Conservation (phyloP, 371 early-diverging fungal genomes). For the Syncephalastrum contaminatum region DNA sequence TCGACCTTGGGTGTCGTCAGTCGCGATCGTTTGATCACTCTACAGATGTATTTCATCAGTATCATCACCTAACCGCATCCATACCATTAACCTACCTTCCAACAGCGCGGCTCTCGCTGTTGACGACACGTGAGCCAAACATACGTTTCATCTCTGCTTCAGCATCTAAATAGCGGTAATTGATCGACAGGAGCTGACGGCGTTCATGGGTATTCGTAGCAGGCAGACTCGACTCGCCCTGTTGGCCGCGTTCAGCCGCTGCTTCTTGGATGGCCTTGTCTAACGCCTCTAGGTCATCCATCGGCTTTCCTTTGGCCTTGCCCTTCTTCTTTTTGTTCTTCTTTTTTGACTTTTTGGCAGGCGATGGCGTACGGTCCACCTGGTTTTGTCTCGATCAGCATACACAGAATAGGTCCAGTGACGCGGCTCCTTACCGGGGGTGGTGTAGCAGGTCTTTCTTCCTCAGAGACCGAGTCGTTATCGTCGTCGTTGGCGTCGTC, state of each 20-base stretch:
- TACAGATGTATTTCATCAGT: conserved; percentile 1
- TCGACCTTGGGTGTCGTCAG: conserved; percentile 72
- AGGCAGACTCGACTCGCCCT: background rate
- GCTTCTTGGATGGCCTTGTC: conserved; percentile 42
- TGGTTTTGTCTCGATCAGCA: background rate
- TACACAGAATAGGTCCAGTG: background rate
- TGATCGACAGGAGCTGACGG: conserved; percentile 58
- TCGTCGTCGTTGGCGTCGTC: conserved; percentile 32
- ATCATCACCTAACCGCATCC: background rate
- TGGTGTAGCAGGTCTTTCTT: background rate
- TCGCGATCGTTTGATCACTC: conserved; percentile 55
- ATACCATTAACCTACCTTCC: conserved; percentile 15
- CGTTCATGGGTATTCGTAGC: conserved; percentile 22
- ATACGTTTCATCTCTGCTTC: conserved; percentile 86
- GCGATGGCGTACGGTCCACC: conserved; percentile 1
- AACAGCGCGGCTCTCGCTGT: conserved; percentile 48
- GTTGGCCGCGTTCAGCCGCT: background rate
- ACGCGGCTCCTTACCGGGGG: background rate
- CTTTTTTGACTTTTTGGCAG: conserved; percentile 11
- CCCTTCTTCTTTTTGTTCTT: conserved; percentile 52
- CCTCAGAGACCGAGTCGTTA: conserved; percentile 21
- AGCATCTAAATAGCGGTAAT: conserved; percentile 72
- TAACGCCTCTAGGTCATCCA: conserved; percentile 48
- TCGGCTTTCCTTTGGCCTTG: conserved; percentile 40
- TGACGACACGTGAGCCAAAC: conserved; percentile 85